These are phyloP conservation scores for Ajuga chamaepitys DNA, from an alignment of 257 asterid genomes.

Conservation along the genomic window DNA sequence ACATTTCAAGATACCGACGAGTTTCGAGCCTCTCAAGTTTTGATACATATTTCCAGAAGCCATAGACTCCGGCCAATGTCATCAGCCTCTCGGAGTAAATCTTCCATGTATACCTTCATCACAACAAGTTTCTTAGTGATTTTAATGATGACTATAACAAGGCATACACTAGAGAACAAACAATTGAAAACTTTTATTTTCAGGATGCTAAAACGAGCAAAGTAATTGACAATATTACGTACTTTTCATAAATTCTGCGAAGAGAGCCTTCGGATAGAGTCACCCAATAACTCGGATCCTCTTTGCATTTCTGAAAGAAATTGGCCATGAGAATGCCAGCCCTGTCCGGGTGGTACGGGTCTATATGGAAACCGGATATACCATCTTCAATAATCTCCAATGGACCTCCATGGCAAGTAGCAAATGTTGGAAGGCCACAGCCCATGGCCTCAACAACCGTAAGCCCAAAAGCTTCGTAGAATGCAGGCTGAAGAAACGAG, in stretches of 20 bases:
- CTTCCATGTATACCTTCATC: conserved; percentile 82
- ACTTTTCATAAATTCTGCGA: conserved; percentile 64
- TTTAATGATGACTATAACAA: no score
- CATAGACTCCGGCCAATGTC: conserved; percentile 88
- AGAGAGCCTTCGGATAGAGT: conserved; percentile 54
- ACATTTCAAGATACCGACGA: conserved; percentile 93
- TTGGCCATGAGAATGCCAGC: conserved; percentile 55
- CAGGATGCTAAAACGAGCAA: neutral
- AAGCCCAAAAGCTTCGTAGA: conserved; percentile 96
- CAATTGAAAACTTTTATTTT: no score
- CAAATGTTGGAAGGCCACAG: conserved; percentile 89
- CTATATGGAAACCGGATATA: conserved; percentile 79
- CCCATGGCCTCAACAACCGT: conserved; percentile 98
- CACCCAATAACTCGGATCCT: conserved; percentile 64
- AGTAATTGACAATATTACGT: neutral
- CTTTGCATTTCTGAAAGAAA: conserved; percentile 61
- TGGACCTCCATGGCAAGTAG: conserved; percentile 95
- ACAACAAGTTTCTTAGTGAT: neutral
- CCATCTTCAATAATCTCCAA: conserved; percentile 89
- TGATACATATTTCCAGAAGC: conserved; percentile 92
- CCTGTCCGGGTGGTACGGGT: conserved; percentile 87
- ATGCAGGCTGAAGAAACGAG: conserved; percentile 59
- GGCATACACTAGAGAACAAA: no score
- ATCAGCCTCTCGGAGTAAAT: conserved; percentile 89
- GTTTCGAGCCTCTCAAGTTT: conserved; percentile 89